phyloP scores from a whole-genome alignment of 202 grass and related monocot species.

The Musa balbisiana region DNA sequence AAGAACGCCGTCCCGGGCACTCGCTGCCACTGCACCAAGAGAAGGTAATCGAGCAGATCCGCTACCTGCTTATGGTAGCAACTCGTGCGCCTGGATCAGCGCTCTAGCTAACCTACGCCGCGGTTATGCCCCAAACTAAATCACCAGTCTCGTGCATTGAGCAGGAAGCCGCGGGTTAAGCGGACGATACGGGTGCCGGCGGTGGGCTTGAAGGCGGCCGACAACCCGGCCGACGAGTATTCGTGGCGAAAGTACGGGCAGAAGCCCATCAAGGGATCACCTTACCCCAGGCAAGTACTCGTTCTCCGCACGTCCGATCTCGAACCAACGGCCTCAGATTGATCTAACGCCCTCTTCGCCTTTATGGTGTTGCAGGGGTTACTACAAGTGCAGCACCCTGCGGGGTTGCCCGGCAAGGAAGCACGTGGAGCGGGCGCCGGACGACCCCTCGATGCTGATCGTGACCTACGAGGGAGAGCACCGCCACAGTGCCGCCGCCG shows the following conservation, averaged over 20 bases:
- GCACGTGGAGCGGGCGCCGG: conserved; percentile 7
- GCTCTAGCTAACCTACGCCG: not conserved
- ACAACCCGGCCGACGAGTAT: conserved; percentile 15
- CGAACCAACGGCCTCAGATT: not conserved
- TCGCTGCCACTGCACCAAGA: conserved; percentile 3
- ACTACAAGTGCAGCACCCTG: conserved; percentile 12
- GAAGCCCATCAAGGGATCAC: conserved; percentile 23
- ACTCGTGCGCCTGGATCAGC: not conserved
- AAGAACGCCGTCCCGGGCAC: not conserved
- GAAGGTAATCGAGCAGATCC: not conserved
- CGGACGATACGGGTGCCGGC: conserved; percentile 15
- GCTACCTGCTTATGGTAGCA: not conserved
- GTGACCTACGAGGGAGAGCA: conserved; percentile 11
- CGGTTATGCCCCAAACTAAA: not conserved
- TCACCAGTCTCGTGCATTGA: not conserved
- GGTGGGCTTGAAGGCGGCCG: conserved; percentile 1
- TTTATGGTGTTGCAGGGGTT: not conserved
- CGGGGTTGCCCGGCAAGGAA: conserved; percentile 7
- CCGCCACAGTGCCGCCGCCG: not conserved
- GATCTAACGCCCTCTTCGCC: not conserved
- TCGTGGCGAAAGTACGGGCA: conserved; percentile 26
- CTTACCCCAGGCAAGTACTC: conserved; percentile 3
- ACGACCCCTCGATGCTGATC: conserved; percentile 8
- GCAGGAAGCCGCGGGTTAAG: conserved; percentile 11
- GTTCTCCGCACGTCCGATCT: not conserved